Evolutionary conservation across 2,329 filamentous ascomycete genomes (phyloP).

Genomic region (Colletotrichum sp.): DNA sequence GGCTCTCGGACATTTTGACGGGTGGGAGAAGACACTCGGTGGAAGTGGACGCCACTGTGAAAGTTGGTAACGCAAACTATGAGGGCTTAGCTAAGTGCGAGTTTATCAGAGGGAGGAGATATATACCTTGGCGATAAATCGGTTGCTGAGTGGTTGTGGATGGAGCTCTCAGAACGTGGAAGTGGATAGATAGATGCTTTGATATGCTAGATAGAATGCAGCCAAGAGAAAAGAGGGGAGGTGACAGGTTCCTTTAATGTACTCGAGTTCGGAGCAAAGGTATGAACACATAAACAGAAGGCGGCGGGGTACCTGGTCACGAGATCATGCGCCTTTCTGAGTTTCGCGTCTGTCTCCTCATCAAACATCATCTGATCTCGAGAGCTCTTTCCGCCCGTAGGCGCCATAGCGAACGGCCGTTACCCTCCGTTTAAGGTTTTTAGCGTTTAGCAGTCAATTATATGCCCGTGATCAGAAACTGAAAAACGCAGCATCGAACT

Average conservation of each 20-base stretch:
- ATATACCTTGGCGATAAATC: neutral
- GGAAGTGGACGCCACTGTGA: neutral
- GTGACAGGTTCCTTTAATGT: neutral
- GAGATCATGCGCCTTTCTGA: neutral
- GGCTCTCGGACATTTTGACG: constrained; percentile 11
- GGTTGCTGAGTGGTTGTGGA: neutral
- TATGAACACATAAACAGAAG: neutral
- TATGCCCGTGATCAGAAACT: constrained; percentile 14
- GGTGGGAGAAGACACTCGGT: neutral
- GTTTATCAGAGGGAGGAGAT: neutral
- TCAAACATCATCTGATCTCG: constrained; percentile 21
- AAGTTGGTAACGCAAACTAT: neutral
- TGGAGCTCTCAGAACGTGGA: neutral
- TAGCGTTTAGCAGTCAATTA: neutral
- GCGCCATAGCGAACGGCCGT: neutral
- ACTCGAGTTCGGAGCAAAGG: neutral
- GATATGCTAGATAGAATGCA: neutral
- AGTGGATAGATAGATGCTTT: neutral
- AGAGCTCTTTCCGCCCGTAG: neutral
- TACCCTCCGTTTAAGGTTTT: constrained; percentile 4
- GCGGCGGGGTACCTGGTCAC: constrained; percentile 9
- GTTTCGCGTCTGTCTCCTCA: constrained; percentile 18
- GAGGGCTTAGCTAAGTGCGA: neutral
- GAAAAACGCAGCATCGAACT: neutral
- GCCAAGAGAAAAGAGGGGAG: neutral